These are phyloP conservation scores for Backusella liffmaniae DNA, from an alignment of 192 early-diverging fungal species.

Conservation along the genomic window DNA sequence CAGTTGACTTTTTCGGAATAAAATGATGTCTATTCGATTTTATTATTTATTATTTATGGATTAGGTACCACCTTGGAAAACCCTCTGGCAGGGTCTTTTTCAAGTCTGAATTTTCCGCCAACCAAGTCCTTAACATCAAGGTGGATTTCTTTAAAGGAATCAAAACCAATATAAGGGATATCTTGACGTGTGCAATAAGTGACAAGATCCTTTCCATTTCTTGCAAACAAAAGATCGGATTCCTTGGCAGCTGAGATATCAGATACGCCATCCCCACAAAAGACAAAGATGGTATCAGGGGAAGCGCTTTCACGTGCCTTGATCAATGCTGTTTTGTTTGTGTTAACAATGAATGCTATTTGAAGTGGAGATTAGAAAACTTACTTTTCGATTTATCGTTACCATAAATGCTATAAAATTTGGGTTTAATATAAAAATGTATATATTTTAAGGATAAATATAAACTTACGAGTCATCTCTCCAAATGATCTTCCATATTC, in stretches of 20 bases:
- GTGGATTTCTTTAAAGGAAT: constrained; percentile 50
- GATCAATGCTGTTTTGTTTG: constrained; percentile 18
- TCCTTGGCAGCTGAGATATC: constrained; percentile 76
- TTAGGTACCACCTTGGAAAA: constrained; percentile 21
- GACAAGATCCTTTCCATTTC: constrained; percentile 67
- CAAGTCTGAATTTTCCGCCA: constrained; percentile 4
- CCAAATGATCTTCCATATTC: constrained; percentile 62
- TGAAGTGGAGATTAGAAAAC: neutral
- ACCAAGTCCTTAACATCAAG: constrained; percentile 25
- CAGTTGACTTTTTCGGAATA: neutral
- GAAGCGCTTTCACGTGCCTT: constrained; percentile 25
- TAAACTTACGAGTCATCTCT: constrained; percentile 52
- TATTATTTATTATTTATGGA: neutral
- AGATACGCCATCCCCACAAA: constrained; percentile 78
- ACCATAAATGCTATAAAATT: constrained; percentile 45
- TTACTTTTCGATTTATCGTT: constrained; percentile 63
- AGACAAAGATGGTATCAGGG: constrained; percentile 52
- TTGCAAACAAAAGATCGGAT: constrained; percentile 74
- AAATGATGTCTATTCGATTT: neutral
- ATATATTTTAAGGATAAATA: neutral
- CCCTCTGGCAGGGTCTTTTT: constrained; percentile 26
- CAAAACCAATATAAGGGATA: constrained; percentile 55
- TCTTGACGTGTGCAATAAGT: constrained; percentile 61
- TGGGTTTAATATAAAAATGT: neutral
- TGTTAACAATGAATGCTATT: neutral